Base-by-base conservation (phyloP, 129 eudicot species). In the Glebionis coronaria region DNA sequence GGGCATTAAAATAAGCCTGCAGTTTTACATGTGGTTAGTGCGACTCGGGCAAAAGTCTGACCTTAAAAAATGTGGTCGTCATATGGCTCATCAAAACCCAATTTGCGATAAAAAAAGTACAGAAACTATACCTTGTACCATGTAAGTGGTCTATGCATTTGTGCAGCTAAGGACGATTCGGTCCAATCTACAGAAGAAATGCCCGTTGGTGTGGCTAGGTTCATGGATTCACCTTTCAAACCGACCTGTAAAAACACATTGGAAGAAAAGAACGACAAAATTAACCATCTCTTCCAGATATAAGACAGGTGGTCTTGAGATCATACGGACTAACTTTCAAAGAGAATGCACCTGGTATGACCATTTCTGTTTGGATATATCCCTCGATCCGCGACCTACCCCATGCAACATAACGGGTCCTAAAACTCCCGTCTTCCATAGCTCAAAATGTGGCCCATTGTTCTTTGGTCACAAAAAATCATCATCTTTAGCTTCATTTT, bases 1-100 rank as follows among this genome's bases (percentile, higher is more conserved):
- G 98, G 67, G 90, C 85, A 74, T 82, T 74, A 78, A 92, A 92
- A 83, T 88, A 80, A 50, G 95, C 80, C 98, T 92, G 63, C 80
- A 79, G 15, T 60, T 52, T 61, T 44, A 75, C 67, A 56, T n/a
- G 3, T 45, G 42, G 38, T 51, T 45, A 52, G 20, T 61, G 31
- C 31, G 40, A 11, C 27, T 54, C 7, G 7, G 54, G 54, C 19
- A 49, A 7, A 35, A 35, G 42, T 51, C 19, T 5, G 56, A 51
- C 56, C 23, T 51, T 50, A 50, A 50, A 35, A 35, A 6, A 35
- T 2, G 42, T 35, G 9, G 40, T 6, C 9, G 40, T 6, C 40
- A 31, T 31, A 31, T 31, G 42, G 42, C 42, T 35, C 42, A 35
- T 35, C 42, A 35, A 9, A 2, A 35, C 7, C 42, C 9, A 8